phyloP scores from a whole-genome alignment of 2,329 filamentous ascomycete genomes.

The Scytalidium lignicola region DNA sequence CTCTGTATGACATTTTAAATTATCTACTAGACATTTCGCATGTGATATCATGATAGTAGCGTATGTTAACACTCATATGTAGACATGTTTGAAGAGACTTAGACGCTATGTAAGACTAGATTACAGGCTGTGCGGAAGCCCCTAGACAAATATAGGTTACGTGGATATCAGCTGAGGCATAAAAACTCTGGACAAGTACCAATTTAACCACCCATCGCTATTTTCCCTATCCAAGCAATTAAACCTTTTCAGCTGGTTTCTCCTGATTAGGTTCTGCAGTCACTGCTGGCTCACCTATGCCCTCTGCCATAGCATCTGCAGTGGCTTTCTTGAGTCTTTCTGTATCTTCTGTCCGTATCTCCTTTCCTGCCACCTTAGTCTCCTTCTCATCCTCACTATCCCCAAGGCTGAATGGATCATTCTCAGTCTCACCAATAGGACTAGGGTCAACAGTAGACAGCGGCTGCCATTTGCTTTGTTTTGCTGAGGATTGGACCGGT shows the following conservation, averaged over 20 bases:
- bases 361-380: conserved; percentile 51
- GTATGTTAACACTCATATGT: too few relatives aligned
- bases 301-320: conserved; percentile 38
- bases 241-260: conserved; percentile 20
- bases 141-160: not conserved
- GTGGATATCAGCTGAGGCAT: not conserved
- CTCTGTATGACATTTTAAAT: too few relatives aligned
- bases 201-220: not conserved
- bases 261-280: conserved; percentile 14
- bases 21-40: too few relatives aligned
- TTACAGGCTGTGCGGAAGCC: not conserved
- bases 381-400: conserved; percentile 93
- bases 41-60: too few relatives aligned
- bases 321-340: conserved; percentile 63
- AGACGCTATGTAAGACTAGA: not conserved
- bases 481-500: conserved; percentile 42
- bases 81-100: too few relatives aligned
- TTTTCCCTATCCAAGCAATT: not conserved
- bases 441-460: conserved; percentile 79
- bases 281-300: conserved; percentile 25
- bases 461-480: conserved; percentile 95
- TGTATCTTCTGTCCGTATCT: conserved; percentile 48
- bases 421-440: conserved; percentile 78
- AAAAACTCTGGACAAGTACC: not conserved
- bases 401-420: conserved; percentile 93